A percentile compares a stretch with the other conserved stretches of the same genome.
Conservation (phyloP, 257 asterid genomes). For the Solanum medicagineum region DNA sequence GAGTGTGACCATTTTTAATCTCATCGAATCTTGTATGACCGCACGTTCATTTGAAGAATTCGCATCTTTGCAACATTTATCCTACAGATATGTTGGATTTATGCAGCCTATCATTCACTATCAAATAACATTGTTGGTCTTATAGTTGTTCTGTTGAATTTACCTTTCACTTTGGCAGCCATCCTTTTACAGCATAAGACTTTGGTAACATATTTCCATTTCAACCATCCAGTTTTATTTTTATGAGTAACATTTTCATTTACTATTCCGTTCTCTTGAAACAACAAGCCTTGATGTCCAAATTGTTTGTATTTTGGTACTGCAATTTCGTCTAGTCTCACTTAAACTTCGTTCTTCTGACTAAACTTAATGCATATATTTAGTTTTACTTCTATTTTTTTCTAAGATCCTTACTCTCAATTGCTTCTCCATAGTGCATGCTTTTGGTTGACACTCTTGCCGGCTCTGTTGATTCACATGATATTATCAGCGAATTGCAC, state of each 20-base stretch:
- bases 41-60: neutral
- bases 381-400: neutral
- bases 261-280: neutral
- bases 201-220: neutral
- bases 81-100: neutral
- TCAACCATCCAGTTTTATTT: neutral
- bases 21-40: neutral
- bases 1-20: neutral
- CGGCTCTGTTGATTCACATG: neutral
- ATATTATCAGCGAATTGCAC: neutral
- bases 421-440: neutral
- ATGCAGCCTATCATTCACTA: neutral
- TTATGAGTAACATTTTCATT: neutral
- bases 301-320: neutral
- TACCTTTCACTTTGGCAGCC: neutral
- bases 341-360: neutral
- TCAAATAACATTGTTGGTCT: neutral
- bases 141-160: neutral
- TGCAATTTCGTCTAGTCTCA: neutral
- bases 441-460: neutral
- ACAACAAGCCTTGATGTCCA: neutral
- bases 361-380: neutral
- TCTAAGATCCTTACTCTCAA: neutral
- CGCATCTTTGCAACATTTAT: neutral
- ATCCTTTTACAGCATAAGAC: neutral